These are phyloP conservation scores for Hymenoscyphus fructigenus DNA, from an alignment of 2,329 filamentous ascomycete genomes.

Conservation along the genomic window DNA sequence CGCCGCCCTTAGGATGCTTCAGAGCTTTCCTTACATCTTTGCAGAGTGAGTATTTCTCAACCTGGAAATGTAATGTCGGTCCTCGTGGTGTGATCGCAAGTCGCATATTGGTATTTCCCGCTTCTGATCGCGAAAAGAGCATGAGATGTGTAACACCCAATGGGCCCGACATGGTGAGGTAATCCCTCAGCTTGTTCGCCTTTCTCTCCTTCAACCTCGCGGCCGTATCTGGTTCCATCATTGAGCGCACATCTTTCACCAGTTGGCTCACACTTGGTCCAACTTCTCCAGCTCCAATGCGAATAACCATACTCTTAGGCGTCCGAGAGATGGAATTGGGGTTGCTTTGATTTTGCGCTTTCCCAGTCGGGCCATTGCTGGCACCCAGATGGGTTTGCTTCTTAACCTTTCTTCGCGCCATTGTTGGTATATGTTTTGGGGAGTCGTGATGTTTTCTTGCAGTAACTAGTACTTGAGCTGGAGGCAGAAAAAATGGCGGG, in stretches of 20 bases:
- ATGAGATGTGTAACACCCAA: conserved; percentile 90
- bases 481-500: conserved; percentile 19
- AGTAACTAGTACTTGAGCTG: neutral
- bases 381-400: conserved; percentile 82
- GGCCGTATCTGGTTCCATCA: conserved; percentile 96
- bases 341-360: conserved; percentile 49
- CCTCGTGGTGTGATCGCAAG: conserved; percentile 85
- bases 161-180: conserved; percentile 91
- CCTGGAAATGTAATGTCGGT: conserved; percentile 89
- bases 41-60: conserved; percentile 91
- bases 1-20: conserved; percentile 77
- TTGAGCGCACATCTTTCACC: conserved; percentile 82
- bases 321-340: conserved; percentile 59
- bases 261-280: conserved; percentile 89
- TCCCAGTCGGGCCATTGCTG: conserved; percentile 49
- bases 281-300: conserved; percentile 90
- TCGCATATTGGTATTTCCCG: conserved; percentile 89
- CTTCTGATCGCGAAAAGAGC: conserved; percentile 85
- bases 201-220: conserved; percentile 84
- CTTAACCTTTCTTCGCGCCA: conserved; percentile 81
- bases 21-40: conserved; percentile 85
- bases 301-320: conserved; percentile 98
- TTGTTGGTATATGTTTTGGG: conserved; percentile 41
- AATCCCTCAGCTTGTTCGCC: conserved; percentile 86
- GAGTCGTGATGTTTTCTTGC: conserved; percentile 18